Percentiles rank a stretch among this genome's conserved stretches.
phyloP scores from a whole-genome alignment of 495 filamentous ascomycete species.

The Gamarada debralockiae region DNA sequence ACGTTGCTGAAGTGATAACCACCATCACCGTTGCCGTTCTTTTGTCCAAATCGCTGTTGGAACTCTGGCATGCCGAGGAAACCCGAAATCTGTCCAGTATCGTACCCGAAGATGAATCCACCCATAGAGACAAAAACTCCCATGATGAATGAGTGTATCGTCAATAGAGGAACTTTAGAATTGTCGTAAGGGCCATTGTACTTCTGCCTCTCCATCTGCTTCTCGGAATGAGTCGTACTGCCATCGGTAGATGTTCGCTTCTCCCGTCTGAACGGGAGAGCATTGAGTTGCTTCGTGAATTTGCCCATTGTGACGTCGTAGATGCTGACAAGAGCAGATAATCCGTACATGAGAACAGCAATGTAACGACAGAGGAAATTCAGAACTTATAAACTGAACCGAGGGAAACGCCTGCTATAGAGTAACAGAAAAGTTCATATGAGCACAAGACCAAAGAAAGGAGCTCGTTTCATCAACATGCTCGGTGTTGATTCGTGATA shows the following conservation, averaged over 20 bases:
- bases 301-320: constrained; percentile 10
- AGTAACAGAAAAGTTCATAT: background rate
- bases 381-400: background rate
- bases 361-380: background rate
- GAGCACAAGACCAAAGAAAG: background rate
- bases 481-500: background rate
- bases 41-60: constrained; percentile 42
- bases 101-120: constrained; percentile 57
- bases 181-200: constrained; percentile 31
- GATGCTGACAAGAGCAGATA: background rate
- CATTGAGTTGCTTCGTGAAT: constrained; percentile 5
- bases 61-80: constrained; percentile 48
- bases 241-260: constrained; percentile 9
- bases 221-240: constrained; percentile 10
- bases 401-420: background rate
- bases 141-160: constrained; percentile 46
- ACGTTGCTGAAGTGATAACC: constrained; percentile 48
- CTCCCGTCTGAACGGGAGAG: background rate
- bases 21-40: constrained; percentile 25
- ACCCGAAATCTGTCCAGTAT: constrained; percentile 39
- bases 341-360: background rate
- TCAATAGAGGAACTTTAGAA: constrained; percentile 26
- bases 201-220: constrained; percentile 27
- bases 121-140: constrained; percentile 55
- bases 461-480: background rate